phyloP scores from a whole-genome alignment of 441 rosid genomes.

The Sinapis alba region DNA sequence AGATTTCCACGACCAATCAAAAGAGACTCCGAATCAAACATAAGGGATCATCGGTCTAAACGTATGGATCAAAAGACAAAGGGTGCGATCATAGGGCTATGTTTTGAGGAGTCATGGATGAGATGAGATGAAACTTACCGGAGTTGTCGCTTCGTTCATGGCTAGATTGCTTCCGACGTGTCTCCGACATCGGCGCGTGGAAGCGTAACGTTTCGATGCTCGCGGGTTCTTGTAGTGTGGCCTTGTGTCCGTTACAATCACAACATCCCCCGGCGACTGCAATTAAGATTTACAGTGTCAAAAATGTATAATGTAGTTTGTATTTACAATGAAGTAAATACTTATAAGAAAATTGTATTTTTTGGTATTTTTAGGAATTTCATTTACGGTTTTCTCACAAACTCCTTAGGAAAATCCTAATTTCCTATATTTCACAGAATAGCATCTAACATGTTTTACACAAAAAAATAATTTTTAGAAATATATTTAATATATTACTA shows the following conservation, averaged over 20 bases:
- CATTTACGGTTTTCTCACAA: too few species aligned
- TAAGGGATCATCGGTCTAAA: too few species aligned
- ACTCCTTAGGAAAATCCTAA: too few species aligned
- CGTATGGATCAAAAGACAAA: too few species aligned
- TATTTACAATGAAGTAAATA: neutral
- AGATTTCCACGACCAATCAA: neutral
- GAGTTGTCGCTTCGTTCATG: constrained; percentile 22
- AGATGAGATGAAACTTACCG: constrained; percentile 32
- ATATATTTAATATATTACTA: too few species aligned
- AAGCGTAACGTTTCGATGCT: neutral
- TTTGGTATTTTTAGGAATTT: too few species aligned
- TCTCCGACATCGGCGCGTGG: constrained; percentile 32
- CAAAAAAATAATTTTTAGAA: too few species aligned
- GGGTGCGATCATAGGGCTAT: too few species aligned
- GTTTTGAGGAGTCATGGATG: neutral
- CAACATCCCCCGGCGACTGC: neutral
- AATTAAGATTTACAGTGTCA: neutral
- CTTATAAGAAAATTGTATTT: too few species aligned
- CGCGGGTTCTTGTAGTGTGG: neutral
- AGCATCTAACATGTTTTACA: too few species aligned
- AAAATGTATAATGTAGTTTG: neutral
- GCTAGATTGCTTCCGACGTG: constrained; percentile 23
- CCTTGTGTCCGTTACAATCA: neutral
- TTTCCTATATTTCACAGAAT: too few species aligned
- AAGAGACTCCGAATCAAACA: too few species aligned